These are phyloP conservation scores for Komagataella populi DNA, from an alignment of 805 yeast species.

Conservation along the genomic window DNA sequence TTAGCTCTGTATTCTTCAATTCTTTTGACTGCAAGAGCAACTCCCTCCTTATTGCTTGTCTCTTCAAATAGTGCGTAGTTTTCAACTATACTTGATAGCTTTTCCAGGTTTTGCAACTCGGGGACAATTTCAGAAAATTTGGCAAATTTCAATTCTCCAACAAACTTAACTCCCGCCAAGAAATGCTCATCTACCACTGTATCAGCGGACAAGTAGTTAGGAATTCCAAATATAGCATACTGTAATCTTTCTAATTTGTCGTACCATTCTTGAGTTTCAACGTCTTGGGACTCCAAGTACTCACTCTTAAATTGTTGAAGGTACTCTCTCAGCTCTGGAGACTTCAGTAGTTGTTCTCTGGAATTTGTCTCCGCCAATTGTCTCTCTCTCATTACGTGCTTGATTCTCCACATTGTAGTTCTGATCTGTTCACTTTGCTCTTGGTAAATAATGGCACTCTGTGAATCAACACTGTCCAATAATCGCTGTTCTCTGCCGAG, in stretches of 20 bases:
- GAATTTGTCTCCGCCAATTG: conserved; percentile 57
- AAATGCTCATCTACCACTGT: conserved; percentile 46
- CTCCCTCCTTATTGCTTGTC: conserved; percentile 20
- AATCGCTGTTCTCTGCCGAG: conserved; percentile 65
- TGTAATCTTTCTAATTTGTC: conserved; percentile 70
- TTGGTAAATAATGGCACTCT: conserved; percentile 9
- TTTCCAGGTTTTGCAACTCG: conserved; percentile 19
- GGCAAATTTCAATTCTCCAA: conserved; percentile 52
- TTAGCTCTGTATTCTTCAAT: conserved; percentile 20
- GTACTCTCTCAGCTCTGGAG: conserved; percentile 29
- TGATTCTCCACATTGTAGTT: conserved; percentile 64
- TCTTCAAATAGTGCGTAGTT: conserved; percentile 21
- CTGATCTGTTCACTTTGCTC: conserved; percentile 29
- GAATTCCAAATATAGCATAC: conserved; percentile 74
- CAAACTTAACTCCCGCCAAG: conserved; percentile 50
- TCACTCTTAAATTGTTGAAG: conserved; percentile 41
- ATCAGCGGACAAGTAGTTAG: conserved; percentile 48
- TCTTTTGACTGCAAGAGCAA: conserved; percentile 18
- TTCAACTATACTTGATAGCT: conserved; percentile 24
- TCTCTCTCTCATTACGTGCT: conserved; percentile 81
- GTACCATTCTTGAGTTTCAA: conserved; percentile 41
- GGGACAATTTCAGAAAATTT: conserved; percentile 23
- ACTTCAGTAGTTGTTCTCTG: conserved; percentile 23
- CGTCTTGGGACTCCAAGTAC: conserved; percentile 43
- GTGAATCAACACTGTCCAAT: conserved; percentile 15